Evolutionary conservation across 2,329 filamentous ascomycete genomes (phyloP).

Genomic region (Fusarium pseudonygamai): DNA sequence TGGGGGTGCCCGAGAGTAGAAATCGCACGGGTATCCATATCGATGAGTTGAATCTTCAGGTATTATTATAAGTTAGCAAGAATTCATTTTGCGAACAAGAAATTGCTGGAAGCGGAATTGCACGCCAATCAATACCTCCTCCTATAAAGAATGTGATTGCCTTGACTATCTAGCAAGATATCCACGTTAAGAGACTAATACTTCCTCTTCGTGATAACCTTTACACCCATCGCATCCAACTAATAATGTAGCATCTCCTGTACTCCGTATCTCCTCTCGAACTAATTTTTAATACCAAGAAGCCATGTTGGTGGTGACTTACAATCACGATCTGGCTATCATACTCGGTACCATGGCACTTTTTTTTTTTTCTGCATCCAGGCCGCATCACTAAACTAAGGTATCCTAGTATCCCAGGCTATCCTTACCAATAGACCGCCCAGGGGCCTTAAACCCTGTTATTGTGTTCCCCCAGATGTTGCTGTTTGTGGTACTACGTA

Average conservation of each 20-base stretch:
- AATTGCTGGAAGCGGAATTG: background rate
- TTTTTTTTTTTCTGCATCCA: background rate
- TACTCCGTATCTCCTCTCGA: background rate
- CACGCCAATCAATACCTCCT: background rate
- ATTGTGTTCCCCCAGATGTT: constrained; percentile 33
- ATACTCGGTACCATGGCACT: background rate
- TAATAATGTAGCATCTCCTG: background rate
- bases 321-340: constrained; percentile 5
- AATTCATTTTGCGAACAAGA: background rate
- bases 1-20: background rate
- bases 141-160: background rate
- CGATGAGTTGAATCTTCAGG: background rate
- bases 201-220: background rate
- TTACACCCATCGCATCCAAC: background rate
- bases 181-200: background rate
- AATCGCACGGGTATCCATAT: background rate
- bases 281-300: background rate
- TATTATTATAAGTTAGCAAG: background rate
- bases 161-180: background rate
- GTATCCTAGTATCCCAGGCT: background rate
- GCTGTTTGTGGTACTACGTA: background rate
- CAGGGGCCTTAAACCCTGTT: constrained; percentile 26
- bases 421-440: constrained; percentile 19
- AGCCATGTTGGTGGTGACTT: constrained; percentile 15
- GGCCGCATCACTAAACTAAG: background rate